Conservation (phyloP, 1,139 yeast genomes). For the Yamadazyma buinensis region DNA sequence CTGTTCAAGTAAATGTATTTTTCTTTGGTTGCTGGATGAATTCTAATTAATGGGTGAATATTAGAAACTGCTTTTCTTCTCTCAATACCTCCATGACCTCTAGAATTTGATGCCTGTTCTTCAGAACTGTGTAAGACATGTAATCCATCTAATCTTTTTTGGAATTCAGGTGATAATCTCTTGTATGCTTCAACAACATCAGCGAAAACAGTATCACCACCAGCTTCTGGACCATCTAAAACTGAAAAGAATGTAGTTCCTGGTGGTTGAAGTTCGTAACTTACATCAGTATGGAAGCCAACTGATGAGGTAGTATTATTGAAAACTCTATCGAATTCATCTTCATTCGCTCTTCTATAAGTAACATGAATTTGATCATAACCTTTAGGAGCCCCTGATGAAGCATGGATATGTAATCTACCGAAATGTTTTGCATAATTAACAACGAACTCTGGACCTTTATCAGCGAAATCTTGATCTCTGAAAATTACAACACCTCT, state of each 20-base stretch:
- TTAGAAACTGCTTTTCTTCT: slow-evolving; percentile 58
- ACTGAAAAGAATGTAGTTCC: slow-evolving; percentile 58
- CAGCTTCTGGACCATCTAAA: slow-evolving; percentile 57
- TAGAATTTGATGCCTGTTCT: slow-evolving; percentile 61
- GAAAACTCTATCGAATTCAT: slow-evolving; percentile 27
- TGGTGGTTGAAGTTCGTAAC: slow-evolving; percentile 68
- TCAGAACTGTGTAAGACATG: slow-evolving; percentile 64
- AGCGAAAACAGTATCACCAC: slow-evolving; percentile 69
- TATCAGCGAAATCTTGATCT: slow-evolving; percentile 55
- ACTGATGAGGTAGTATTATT: slow-evolving; percentile 28
- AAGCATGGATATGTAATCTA: slow-evolving; percentile 68
- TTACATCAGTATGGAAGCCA: slow-evolving; percentile 64
- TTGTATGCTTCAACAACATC: slow-evolving; percentile 62
- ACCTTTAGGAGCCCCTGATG: slow-evolving; percentile 61
- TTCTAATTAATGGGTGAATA: slow-evolving; percentile 64
- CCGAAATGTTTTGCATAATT: slow-evolving; percentile 61
- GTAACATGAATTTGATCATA: slow-evolving; percentile 59
- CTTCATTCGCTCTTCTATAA: slow-evolving; percentile 48
- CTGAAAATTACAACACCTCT: slow-evolving; percentile 65
- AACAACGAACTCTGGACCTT: slow-evolving; percentile 50
- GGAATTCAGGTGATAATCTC: slow-evolving; percentile 57
- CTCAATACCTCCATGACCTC: slow-evolving; percentile 54
- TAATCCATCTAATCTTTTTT: slow-evolving; percentile 50
- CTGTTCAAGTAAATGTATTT: slow-evolving; percentile 58
- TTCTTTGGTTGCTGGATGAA: slow-evolving; percentile 64